Evolutionary conservation across 257 asterid species (phyloP).

Genomic region (Scutellaria minor): DNA sequence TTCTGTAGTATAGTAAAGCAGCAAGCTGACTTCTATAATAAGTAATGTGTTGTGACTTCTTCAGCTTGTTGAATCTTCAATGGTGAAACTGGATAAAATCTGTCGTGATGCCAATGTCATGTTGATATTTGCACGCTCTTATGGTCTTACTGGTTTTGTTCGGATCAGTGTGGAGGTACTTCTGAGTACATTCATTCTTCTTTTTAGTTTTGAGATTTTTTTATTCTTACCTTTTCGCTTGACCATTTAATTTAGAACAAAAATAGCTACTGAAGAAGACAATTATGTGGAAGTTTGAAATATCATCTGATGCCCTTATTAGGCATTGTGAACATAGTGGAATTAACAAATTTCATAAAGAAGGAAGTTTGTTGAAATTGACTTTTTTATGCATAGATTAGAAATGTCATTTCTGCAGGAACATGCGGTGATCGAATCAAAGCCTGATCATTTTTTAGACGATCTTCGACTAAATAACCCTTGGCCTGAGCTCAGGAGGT

Average conservation of each 20-base stretch:
- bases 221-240: slow-evolving; percentile 1
- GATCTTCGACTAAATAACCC: slow-evolving; percentile 92
- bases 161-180: slow-evolving; percentile 92
- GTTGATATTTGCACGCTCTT: slow-evolving; percentile 90
- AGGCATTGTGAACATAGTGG: not conserved
- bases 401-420: slow-evolving; percentile 58
- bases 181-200: slow-evolving; percentile 7
- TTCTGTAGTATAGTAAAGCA: slow-evolving; percentile 1
- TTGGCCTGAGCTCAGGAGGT: slow-evolving; percentile 96
- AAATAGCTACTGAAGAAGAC: slow-evolving; percentile 27
- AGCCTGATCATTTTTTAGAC: slow-evolving; percentile 95
- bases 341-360: not conserved
- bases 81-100: slow-evolving; percentile 89
- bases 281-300: slow-evolving; percentile 2
- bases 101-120: slow-evolving; percentile 85
- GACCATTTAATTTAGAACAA: slow-evolving; percentile 23
- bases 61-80: slow-evolving; percentile 84
- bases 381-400: slow-evolving; percentile 5
- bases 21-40: slow-evolving; percentile 5
- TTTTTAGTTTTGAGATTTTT: not conserved
- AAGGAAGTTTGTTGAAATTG: slow-evolving; percentile 4
- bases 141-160: slow-evolving; percentile 90
- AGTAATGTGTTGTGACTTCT: slow-evolving; percentile 27
- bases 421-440: slow-evolving; percentile 92
- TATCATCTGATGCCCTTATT: not conserved